Conservation (phyloP, 2,329 filamentous ascomycete genomes). For the Pseudogymnoascus pannorum region DNA sequence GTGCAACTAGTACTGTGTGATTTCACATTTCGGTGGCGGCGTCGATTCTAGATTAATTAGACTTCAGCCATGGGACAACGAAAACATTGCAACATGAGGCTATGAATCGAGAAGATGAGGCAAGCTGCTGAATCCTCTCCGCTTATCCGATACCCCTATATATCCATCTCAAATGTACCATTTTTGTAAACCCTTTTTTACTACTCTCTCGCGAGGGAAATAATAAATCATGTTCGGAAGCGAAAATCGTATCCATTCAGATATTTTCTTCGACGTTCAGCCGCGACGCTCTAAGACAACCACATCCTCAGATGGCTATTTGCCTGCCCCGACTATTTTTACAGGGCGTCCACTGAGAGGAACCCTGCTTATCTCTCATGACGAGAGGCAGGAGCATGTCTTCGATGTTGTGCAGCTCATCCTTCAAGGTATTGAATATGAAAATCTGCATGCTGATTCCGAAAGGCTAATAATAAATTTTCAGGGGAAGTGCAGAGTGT, state of each 20-base stretch:
- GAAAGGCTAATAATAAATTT: background rate
- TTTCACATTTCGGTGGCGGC: background rate
- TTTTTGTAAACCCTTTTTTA: background rate
- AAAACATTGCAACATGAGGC: background rate
- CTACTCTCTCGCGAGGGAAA: background rate
- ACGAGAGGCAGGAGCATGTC: background rate
- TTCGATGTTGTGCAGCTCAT: background rate
- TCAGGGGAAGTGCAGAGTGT: conserved; percentile 2
- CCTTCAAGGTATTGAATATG: background rate
- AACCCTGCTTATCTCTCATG: conserved; percentile 4
- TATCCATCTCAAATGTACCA: background rate
- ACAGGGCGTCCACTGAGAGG: conserved; percentile 1
- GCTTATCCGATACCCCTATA: background rate
- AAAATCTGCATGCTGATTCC: background rate
- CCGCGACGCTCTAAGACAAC: background rate
- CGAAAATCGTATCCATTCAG: background rate
- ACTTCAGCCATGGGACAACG: background rate
- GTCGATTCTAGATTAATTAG: background rate
- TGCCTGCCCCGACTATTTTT: background rate
- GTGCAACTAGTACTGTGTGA: background rate
- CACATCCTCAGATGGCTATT: background rate
- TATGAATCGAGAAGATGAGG: background rate
- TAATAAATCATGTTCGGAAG: background rate
- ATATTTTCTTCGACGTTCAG: background rate
- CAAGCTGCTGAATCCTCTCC: background rate